A percentile compares a stretch with the other conserved stretches of the same genome.
Evolutionary conservation across 2,329 filamentous ascomycete genomes (phyloP).

Genomic region (Paradendryphiella salina): DNA sequence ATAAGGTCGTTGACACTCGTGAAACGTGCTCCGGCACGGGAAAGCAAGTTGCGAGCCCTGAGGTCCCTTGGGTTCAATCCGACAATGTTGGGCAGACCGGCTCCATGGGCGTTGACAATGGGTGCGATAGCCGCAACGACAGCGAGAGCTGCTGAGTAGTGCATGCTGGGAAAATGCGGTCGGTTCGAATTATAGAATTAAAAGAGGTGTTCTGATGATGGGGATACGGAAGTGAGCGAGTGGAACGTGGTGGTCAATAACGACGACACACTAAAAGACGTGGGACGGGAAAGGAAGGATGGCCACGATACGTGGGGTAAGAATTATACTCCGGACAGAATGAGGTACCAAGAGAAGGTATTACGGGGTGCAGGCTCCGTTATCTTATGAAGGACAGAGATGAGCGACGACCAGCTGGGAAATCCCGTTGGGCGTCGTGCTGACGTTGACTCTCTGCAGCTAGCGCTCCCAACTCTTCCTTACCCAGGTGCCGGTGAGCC

Average conservation of each 20-base stretch:
- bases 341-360: conserved; percentile 19
- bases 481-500: conserved; percentile 17
- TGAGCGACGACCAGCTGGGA: conserved; percentile 19
- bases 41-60: conserved; percentile 41
- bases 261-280: conserved; percentile 36
- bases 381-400: conserved; percentile 26
- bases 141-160: conserved; percentile 39
- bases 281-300: conserved; percentile 23
- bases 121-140: conserved; percentile 36
- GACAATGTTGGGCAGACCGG: conserved; percentile 38
- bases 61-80: conserved; percentile 43
- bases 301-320: conserved; percentile 20
- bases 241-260: conserved; percentile 35
- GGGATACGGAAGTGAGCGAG: conserved; percentile 31
- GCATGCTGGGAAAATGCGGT: conserved; percentile 31
- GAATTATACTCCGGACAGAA: conserved; percentile 23
- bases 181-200: conserved; percentile 34
- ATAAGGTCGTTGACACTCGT: conserved; percentile 26
- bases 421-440: conserved; percentile 24
- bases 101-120: conserved; percentile 39
- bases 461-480: conserved; percentile 15
- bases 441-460: conserved; percentile 26
- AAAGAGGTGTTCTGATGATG: conserved; percentile 11
- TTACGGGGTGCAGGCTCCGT: conserved; percentile 11
- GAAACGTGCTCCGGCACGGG: conserved; percentile 32